Base-by-base conservation (phyloP, 306 rosid genomes). In the Clitoria ternatea region DNA sequence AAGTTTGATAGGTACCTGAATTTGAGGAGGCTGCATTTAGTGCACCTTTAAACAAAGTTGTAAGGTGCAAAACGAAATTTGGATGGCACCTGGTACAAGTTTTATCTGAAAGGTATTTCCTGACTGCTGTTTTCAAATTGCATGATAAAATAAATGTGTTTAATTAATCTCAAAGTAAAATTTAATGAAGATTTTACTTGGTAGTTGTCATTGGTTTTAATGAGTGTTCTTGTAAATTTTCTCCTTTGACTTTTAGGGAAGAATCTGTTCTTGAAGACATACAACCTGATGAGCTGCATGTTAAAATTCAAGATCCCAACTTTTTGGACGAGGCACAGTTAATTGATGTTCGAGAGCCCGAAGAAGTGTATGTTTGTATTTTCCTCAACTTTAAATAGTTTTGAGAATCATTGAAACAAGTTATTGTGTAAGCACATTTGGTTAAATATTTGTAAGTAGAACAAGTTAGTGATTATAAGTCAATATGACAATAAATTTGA, bases 71-170 rank as follows among this genome's bases (percentile, higher is more conserved):
- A 70, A 93, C 98, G 65, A 35, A 93, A 73, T 93, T 88, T 83
- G 98, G 98, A 54, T 93, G 98, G 98, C 98, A 93, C 77, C 76
- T 93, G 69, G 77, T 93, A 82, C 96, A 87, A 79, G 96, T 93
- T 78, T 81, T 90, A 43, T 90, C 97, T n/a, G 92, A 87, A 71
- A 89, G 90, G 98, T 88, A 82, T 66, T 63, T 43, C 37, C 26
- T 47, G 27, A 64, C 59, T 20, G 56, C 19, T 47, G 22, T 53
- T 53, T 77, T 39, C 69, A 40, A 66, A 33, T 65, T 74, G 59
- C 70, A 30, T 48, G 17, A 47, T 64, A 62, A 26, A 22, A 40
- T 61, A 26, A 22, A 40, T 36, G 49, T 62, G 36, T 45, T 26
- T 50, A 60, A 15, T 53, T 52, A 60, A 15, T 53, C 47, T 75